Percentiles rank a stretch among this genome's conserved stretches.
phyloP scores from a whole-genome alignment of 2,329 filamentous ascomycete species.

The Eutypella sp. region DNA sequence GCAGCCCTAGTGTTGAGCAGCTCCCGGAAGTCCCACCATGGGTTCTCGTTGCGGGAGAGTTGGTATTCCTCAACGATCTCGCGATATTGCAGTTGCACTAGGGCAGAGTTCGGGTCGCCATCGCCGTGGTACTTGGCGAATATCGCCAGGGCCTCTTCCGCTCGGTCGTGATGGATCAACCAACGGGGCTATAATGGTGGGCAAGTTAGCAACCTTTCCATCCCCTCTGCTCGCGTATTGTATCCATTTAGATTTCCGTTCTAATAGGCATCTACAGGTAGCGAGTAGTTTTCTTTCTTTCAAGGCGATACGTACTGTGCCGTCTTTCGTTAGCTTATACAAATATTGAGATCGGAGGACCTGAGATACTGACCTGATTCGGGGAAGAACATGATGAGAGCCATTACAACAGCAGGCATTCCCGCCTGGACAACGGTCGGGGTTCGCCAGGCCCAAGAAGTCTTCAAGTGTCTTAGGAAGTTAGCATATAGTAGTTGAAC shows the following conservation, averaged over 20 bases:
- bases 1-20: slow-evolving; percentile 43
- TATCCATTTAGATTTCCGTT: too few relatives aligned
- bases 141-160: slow-evolving; percentile 50
- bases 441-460: slow-evolving; percentile 51
- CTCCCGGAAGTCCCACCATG: slow-evolving; percentile 56
- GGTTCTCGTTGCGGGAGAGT: slow-evolving; percentile 46
- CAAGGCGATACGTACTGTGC: not conserved
- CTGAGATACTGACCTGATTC: slow-evolving; percentile 21
- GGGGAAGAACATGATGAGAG: slow-evolving; percentile 31
- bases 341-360: too few relatives aligned
- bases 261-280: too few relatives aligned
- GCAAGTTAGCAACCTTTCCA: too few relatives aligned
- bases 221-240: too few relatives aligned
- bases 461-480: slow-evolving; percentile 31
- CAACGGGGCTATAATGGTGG: slow-evolving; percentile 19
- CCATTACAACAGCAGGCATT: slow-evolving; percentile 40
- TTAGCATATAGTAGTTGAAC: slow-evolving; percentile 1
- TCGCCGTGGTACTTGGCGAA: slow-evolving; percentile 58
- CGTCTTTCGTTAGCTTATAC: too few relatives aligned
- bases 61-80: slow-evolving; percentile 49
- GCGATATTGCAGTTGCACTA: slow-evolving; percentile 53
- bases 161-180: slow-evolving; percentile 41
- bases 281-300: too few relatives aligned
- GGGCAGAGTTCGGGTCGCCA: slow-evolving; percentile 44
- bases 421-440: slow-evolving; percentile 50